Percentiles rank a stretch among this genome's conserved stretches.
Conservation (phyloP, 495 filamentous ascomycete genomes). For the Xylaria scruposa region DNA sequence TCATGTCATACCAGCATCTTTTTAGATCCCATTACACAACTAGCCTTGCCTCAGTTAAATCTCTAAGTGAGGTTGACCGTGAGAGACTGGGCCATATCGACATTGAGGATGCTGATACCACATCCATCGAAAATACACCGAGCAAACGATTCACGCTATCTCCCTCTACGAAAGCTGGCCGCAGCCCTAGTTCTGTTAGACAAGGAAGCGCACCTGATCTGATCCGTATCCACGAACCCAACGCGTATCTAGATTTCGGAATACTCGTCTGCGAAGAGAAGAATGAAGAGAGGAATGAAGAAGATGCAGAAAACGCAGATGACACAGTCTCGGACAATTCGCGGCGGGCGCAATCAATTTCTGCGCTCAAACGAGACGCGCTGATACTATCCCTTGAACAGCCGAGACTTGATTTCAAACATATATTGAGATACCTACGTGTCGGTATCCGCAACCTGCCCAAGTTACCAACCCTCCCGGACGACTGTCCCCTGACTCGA, state of each 20-base stretch:
- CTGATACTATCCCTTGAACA: not conserved
- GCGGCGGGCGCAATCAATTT: not conserved
- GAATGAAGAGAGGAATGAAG: not conserved
- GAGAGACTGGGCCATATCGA: not conserved
- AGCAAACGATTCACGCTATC: not conserved
- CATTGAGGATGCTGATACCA: not conserved
- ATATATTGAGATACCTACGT: not conserved
- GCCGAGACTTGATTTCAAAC: not conserved
- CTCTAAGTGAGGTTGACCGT: not conserved
- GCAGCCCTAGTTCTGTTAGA: not conserved
- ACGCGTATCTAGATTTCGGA: not conserved
- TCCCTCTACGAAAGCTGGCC: not conserved
- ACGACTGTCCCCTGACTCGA: not conserved
- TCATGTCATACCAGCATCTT: not conserved
- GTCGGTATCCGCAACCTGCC: not conserved
- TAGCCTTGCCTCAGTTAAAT: not conserved
- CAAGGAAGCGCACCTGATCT: not conserved
- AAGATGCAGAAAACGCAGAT: too few relatives aligned
- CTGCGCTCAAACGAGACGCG: not conserved
- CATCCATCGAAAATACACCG: not conserved
- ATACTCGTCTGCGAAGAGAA: not conserved
- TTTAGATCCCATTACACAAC: not conserved
- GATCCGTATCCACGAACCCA: not conserved
- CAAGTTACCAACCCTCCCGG: not conserved
- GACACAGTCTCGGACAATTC: too few relatives aligned